phyloP scores from a whole-genome alignment of 2,329 filamentous ascomycete genomes.

The Fusarium paranaense region DNA sequence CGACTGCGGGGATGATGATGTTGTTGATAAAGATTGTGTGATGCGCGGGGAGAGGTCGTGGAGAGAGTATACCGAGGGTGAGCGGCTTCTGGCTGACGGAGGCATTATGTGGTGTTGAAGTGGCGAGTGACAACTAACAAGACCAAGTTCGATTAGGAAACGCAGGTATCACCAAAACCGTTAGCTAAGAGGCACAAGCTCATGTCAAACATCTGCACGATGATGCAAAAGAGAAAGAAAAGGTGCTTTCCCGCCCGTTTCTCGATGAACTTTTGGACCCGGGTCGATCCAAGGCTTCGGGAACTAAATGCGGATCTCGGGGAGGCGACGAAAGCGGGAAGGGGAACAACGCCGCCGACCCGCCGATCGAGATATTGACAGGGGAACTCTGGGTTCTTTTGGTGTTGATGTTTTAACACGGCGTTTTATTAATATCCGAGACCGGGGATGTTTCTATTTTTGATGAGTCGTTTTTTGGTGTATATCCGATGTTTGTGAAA shows the following conservation, averaged over 20 bases:
- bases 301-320: constrained; percentile 30
- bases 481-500: neutral
- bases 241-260: neutral
- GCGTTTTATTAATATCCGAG: neutral
- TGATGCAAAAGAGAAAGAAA: neutral
- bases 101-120: constrained; percentile 17
- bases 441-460: neutral
- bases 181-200: neutral
- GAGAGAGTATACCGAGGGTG: constrained; percentile 39
- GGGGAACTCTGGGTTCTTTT: neutral
- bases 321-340: neutral
- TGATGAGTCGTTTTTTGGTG: neutral
- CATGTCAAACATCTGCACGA: neutral
- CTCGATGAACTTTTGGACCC: neutral
- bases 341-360: neutral
- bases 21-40: neutral
- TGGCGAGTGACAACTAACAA: neutral
- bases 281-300: neutral
- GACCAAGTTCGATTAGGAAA: too few relatives aligned
- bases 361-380: neutral
- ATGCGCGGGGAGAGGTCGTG: constrained; percentile 28
- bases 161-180: neutral
- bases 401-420: neutral
- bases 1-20: neutral
- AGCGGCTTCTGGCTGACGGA: constrained; percentile 16